Base-by-base conservation (phyloP, 2,329 filamentous ascomycete species). In the Penicillium sumatraense region DNA sequence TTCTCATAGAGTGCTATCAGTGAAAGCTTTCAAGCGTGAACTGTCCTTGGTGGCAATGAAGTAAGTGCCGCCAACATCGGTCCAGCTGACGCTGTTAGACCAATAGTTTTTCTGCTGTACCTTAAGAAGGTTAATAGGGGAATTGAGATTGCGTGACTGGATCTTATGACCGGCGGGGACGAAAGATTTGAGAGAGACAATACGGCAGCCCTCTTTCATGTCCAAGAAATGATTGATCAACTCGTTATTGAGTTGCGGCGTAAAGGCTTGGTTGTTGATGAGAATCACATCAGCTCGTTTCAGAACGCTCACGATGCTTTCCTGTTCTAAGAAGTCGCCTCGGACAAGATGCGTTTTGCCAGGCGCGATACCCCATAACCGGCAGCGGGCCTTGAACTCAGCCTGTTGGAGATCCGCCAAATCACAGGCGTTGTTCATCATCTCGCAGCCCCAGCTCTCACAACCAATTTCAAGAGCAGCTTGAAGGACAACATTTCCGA, bases 231-330 rank as follows among this genome's bases (percentile, higher is more conserved):
- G 91, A 65, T 91, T 86, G 62, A 93, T 86, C 42, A 99, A 81
- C 58, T 86, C 85, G 68, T 91, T 89, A 75, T 98, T 99, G 52
- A 97, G 84, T 64, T 88, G 83, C 13, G 93, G 88, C 5, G 89
- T 93, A 75, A 99, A 99, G 2, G 92, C 95, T 75, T 98, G 93
- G 76, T 99, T 99, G 80, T 99, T 99, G 66, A 98, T 93, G 23
- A 99, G 83, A 16, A 99, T 86, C n/a, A 98, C 93, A 71, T 99
- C 95, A 1, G 95, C 93, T 51, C 88, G 86, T 72, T 89, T 88
- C 47, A 99, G 81, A 7, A 88, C 87, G 21, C 86, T 82, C 56
- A 87, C 82, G 46, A 97, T 91, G 54, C 81, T 81, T 14, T 83
- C 72, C 63, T 89, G 89, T 61, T 87, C 85, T 9, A 92, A 85